Evolutionary conservation across 768 basidiomycete genomes (phyloP).

Genomic region (Mycena chlorophos): DNA sequence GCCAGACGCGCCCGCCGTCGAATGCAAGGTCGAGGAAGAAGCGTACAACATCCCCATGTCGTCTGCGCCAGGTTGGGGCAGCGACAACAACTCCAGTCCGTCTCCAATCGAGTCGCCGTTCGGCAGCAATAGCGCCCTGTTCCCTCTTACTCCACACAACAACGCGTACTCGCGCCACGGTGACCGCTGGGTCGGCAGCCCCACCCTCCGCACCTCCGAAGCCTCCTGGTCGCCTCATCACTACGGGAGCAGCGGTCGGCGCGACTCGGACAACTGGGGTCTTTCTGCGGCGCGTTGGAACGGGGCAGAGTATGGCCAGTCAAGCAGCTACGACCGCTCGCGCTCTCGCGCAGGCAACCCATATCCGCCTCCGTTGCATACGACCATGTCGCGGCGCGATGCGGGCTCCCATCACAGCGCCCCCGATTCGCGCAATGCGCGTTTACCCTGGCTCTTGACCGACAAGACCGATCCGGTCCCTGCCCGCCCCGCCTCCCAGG

Average conservation of each 20-base stretch:
- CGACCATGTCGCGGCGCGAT: neutral
- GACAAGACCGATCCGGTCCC: neutral
- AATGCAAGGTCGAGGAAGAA: slow-evolving; percentile 51
- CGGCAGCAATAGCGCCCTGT: slow-evolving; percentile 31
- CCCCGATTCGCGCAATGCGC: neutral
- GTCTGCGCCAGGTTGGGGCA: slow-evolving; percentile 25
- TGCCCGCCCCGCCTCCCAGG: neutral
- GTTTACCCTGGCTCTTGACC: neutral
- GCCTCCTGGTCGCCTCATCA: neutral
- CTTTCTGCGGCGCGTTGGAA: neutral
- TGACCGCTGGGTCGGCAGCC: slow-evolving; percentile 13
- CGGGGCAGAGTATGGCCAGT: neutral
- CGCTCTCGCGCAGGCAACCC: neutral
- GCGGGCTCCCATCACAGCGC: neutral
- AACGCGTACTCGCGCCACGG: slow-evolving; percentile 8
- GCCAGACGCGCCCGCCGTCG: slow-evolving; percentile 40
- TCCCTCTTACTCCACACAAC: slow-evolving; percentile 28
- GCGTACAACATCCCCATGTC: slow-evolving; percentile 43
- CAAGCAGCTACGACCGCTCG: neutral
- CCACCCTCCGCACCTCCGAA: slow-evolving; percentile 3
- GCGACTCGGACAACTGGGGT: neutral
- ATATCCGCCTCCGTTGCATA: neutral
- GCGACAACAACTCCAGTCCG: slow-evolving; percentile 30
- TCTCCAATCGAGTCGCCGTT: slow-evolving; percentile 40
- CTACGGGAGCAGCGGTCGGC: neutral